Percentiles rank a stretch among this genome's conserved stretches.
Conservation (phyloP, 1,284 basidiomycete genomes). For the Puccinia hordei region DNA sequence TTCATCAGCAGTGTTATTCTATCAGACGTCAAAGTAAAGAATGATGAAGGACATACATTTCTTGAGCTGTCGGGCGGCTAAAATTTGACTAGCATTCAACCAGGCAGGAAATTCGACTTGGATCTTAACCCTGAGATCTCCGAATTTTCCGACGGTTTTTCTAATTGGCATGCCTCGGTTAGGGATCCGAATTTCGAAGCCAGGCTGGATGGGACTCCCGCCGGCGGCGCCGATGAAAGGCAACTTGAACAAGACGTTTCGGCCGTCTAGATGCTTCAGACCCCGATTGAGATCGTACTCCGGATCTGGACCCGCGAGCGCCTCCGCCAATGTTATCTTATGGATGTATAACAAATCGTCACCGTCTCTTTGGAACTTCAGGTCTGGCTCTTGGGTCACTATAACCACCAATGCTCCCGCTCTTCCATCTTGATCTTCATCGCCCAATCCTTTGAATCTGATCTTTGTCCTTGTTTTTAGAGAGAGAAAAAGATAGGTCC, state of each 20-base stretch:
- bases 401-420: constrained; percentile 76
- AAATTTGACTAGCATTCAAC: constrained; percentile 74
- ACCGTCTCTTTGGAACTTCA: constrained; percentile 72
- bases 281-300: constrained; percentile 61
- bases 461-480: constrained; percentile 74
- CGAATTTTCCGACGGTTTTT: constrained; percentile 65
- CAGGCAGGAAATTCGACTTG: constrained; percentile 79
- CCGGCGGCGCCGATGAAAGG: constrained; percentile 62
- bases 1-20: too few relatives aligned
- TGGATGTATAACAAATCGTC: constrained; percentile 73
- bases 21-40: too few relatives aligned
- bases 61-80: constrained; percentile 64
- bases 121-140: constrained; percentile 80
- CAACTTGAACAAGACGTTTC: constrained; percentile 70
- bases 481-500: too few relatives aligned
- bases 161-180: constrained; percentile 92
- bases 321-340: constrained; percentile 77
- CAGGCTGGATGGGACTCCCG: constrained; percentile 68
- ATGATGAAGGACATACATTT: not conserved
- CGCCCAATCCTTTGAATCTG: constrained; percentile 80
- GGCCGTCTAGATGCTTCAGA: constrained; percentile 75
- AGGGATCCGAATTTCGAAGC: constrained; percentile 69
- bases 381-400: constrained; percentile 85
- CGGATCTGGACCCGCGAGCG: constrained; percentile 65
- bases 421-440: constrained; percentile 73